These are phyloP conservation scores for Scleroderma bovista DNA, from an alignment of 768 basidiomycete species.

Conservation along the genomic window DNA sequence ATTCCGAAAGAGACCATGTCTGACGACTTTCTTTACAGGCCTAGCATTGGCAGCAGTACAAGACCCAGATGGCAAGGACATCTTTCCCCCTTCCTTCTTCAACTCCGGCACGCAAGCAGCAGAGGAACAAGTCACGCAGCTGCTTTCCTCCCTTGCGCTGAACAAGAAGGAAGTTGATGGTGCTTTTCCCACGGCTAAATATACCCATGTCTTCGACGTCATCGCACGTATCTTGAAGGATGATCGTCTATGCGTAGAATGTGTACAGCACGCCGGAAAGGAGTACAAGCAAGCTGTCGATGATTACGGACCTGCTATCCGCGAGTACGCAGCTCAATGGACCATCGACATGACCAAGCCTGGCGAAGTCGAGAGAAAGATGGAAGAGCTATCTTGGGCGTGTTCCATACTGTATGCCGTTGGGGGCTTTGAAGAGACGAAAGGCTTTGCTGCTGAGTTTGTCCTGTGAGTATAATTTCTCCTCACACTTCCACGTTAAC, in stretches of 20 bases:
- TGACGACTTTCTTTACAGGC: slow-evolving; percentile 8
- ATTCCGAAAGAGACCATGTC: neutral
- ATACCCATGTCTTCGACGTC: slow-evolving; percentile 40
- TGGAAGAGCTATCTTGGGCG: slow-evolving; percentile 60
- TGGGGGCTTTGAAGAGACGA: slow-evolving; percentile 49
- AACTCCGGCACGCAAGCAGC: neutral
- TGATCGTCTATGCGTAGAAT: slow-evolving; percentile 19
- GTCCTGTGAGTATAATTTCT: slow-evolving; percentile 38
- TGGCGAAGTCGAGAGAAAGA: slow-evolving; percentile 44
- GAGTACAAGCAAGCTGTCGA: slow-evolving; percentile 8
- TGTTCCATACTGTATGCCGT: slow-evolving; percentile 51
- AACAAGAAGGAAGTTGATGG: too few relatives aligned
- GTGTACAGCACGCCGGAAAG: slow-evolving; percentile 12
- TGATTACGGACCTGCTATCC: slow-evolving; percentile 1
- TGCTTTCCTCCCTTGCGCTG: too few relatives aligned
- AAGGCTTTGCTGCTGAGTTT: slow-evolving; percentile 41
- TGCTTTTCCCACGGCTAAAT: neutral
- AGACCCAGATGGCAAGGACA: slow-evolving; percentile 35
- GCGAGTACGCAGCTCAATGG: slow-evolving; percentile 36
- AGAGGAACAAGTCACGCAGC: neutral
- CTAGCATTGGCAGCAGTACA: slow-evolving; percentile 21
- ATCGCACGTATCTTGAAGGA: slow-evolving; percentile 50
- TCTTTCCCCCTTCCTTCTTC: slow-evolving; percentile 8
- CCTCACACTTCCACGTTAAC: neutral
- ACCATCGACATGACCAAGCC: slow-evolving; percentile 30